Conservation (phyloP, 768 basidiomycete genomes). For the Infundibulicybe gibba region DNA sequence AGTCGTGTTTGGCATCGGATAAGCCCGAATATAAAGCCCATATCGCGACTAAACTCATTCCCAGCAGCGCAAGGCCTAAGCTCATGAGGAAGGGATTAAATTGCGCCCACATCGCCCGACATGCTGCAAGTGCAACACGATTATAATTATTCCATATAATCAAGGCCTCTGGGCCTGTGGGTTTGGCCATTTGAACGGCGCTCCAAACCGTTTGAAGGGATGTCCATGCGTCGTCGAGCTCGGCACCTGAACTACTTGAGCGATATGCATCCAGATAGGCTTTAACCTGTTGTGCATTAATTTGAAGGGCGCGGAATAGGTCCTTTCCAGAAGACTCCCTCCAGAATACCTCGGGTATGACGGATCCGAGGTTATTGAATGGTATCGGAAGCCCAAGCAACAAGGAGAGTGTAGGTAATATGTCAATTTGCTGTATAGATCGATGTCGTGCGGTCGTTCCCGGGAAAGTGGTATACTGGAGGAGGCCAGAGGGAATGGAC, state of each 20-base stretch:
- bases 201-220: constrained; percentile 45
- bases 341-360: constrained; percentile 92
- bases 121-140: constrained; percentile 58
- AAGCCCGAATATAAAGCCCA: constrained; percentile 55
- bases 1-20: constrained; percentile 28
- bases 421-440: constrained; percentile 87
- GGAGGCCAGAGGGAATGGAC: constrained; percentile 43
- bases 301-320: constrained; percentile 57
- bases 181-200: constrained; percentile 18
- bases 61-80: constrained; percentile 64
- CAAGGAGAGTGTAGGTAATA: constrained; percentile 84
- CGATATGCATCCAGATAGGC: constrained; percentile 78
- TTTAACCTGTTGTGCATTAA: constrained; percentile 76
- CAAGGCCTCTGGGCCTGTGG: constrained; percentile 25
- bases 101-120: constrained; percentile 91
- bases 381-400: constrained; percentile 93
- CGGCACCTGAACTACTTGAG: constrained; percentile 60
- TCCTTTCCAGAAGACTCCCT: constrained; percentile 32
- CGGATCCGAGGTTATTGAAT: constrained; percentile 88
- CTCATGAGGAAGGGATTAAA: constrained; percentile 81
- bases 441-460: constrained; percentile 52
- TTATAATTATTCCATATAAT: constrained; percentile 49
- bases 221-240: constrained; percentile 67
- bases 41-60: constrained; percentile 47
- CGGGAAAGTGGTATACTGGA: constrained; percentile 59